Base-by-base conservation (phyloP, 352 stramenopile genomes). In the Thraustotheca clavata region DNA sequence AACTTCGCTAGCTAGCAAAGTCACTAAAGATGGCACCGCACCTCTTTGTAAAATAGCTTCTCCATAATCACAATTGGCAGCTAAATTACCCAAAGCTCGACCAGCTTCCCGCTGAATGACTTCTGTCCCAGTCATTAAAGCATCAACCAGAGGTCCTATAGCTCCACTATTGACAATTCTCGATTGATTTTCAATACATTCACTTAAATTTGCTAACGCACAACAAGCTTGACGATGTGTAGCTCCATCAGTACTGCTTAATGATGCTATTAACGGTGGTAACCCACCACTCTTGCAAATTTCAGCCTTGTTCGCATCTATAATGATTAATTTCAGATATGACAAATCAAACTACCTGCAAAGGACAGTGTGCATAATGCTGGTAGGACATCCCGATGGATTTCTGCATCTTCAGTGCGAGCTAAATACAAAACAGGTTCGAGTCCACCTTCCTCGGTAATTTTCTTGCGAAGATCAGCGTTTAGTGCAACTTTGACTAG, bases 341-440 rank as follows among this genome's bases (percentile, higher is more conserved):
- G 41, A 40, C 43, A 60, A 26, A 9, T 49, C 43, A 4, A 60
- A 16, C 18, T 48, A 68, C 60, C 70, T 0, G 85, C 78, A 67
- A 97, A 97, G 2, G 83, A 95, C 4, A 97, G 74, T 20, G 88
- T 96, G 61, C 89, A 97, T 62, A 97, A 86, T 29, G 89, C 92
- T 4, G 91, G 89, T 4, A 97, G 67, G 2, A 96, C 87, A 67
- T 98, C 88, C 24, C 86, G 75, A 62, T 98, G 91, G 33, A 98
- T 92, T 34, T 94, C 77, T 0, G 80, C 69, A 67, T 97, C 84
- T 60, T 98, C 88, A 12, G 89, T 98, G 33, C 92, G 75, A 4
- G 91, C 89, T 0, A 99, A 83, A 70, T 96, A 98, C 0, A 99
- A 76, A n/a, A 99, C 91, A 0, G 96, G 89, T 69, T 98, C 93